These are phyloP conservation scores for Vanrija sp. DNA, from an alignment of 1,284 basidiomycete species.

Conservation along the genomic window DNA sequence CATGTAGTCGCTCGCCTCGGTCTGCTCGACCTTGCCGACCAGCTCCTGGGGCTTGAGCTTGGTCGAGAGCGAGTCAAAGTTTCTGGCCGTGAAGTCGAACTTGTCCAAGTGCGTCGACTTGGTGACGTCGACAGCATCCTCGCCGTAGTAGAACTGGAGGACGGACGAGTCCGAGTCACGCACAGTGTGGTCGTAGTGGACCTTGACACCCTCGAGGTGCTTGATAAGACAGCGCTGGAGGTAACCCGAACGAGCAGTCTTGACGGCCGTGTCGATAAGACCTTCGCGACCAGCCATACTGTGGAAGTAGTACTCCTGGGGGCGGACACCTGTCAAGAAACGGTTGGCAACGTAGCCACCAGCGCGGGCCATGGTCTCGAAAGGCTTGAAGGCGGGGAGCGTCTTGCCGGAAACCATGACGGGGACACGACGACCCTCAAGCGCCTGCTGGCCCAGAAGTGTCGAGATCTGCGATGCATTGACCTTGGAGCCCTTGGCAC, in stretches of 20 bases:
- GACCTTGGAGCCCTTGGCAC: constrained; percentile 96
- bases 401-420: constrained; percentile 99
- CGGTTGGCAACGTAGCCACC: constrained; percentile 99
- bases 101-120: constrained; percentile 85
- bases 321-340: constrained; percentile 96
- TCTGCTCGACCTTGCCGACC: constrained; percentile 60
- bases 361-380: constrained; percentile 94
- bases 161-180: constrained; percentile 90
- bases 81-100: constrained; percentile 90
- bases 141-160: constrained; percentile 98
- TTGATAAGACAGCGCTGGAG: constrained; percentile 98
- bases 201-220: constrained; percentile 90
- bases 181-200: constrained; percentile 98
- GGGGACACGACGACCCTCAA: constrained; percentile 97
- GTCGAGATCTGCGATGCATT: constrained; percentile 98
- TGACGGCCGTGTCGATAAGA: constrained; percentile 98
- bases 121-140: constrained; percentile 93
- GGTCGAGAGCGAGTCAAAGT: constrained; percentile 74
- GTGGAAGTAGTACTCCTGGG: constrained; percentile 99
- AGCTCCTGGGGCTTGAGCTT: constrained; percentile 67
- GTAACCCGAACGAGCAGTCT: constrained; percentile 97
- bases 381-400: constrained; percentile 91
- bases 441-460: constrained; percentile 91
- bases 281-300: constrained; percentile 99
- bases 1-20: constrained; percentile 72